These are phyloP conservation scores for Phytopythium sindhum DNA, from an alignment of 352 stramenopile genomes.

Conservation along the genomic window DNA sequence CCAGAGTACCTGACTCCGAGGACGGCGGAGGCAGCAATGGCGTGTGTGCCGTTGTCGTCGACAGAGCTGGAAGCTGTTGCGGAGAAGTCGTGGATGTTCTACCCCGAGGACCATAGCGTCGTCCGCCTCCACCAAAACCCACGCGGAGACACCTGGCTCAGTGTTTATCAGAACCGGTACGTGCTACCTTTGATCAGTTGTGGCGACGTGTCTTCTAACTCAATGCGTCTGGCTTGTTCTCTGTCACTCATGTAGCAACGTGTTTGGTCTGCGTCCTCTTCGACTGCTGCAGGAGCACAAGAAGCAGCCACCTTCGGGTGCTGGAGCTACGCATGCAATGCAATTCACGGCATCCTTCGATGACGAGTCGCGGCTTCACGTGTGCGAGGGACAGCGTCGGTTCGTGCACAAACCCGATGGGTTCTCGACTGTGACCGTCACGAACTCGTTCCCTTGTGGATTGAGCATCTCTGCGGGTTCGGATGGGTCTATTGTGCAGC, in stretches of 20 bases:
- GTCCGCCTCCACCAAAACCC: constrained; percentile 47
- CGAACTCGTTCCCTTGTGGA: constrained; percentile 48
- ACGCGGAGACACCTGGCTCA: constrained; percentile 47
- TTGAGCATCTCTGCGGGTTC: constrained; percentile 51
- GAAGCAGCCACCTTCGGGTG: background rate
- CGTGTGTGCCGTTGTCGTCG: constrained; percentile 51
- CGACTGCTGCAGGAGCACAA: background rate
- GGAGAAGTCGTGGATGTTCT: constrained; percentile 49
- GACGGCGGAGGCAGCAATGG: constrained; percentile 31
- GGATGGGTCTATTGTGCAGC: constrained; percentile 55
- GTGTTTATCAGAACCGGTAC: constrained; percentile 55
- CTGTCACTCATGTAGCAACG: constrained; percentile 26
- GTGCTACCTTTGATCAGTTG: background rate
- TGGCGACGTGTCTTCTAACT: background rate
- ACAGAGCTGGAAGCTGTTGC: constrained; percentile 38
- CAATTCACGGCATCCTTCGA: constrained; percentile 58
- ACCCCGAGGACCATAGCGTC: constrained; percentile 67
- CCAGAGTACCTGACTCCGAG: constrained; percentile 66
- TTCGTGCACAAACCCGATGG: constrained; percentile 47
- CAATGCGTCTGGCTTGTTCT: background rate
- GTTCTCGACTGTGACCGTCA: constrained; percentile 35
- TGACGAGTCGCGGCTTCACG: constrained; percentile 45
- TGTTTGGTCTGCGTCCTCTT: constrained; percentile 54
- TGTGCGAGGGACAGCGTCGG: constrained; percentile 26
- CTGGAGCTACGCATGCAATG: constrained; percentile 8